Base-by-base conservation (phyloP, 306 rosid genomes). In the Medicago lupulina region DNA sequence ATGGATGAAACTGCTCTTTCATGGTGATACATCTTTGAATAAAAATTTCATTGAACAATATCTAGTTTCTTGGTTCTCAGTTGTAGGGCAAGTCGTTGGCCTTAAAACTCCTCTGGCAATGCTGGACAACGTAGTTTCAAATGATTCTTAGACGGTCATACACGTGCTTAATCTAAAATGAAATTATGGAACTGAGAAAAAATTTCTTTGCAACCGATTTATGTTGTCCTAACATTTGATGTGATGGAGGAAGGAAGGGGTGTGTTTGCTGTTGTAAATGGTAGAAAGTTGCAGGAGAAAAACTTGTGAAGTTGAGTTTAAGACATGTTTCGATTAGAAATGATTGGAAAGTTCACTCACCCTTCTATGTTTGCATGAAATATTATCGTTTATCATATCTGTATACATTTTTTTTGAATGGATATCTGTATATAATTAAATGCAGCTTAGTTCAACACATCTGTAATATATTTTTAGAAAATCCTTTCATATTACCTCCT, bases 1-100 rank as follows among this genome's bases (percentile, higher is more conserved):
- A 44, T 93, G 97, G 98, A 87, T 93, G 94, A 94, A 91, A 88
- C 82, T 91, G 70, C 93, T 94, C 61, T 86, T 79, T 28, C 53
- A 41, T 38, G 49, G 77, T 49, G 86, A 82, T 43, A 36, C 80
- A 69, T 79, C 78, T 62, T 11, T 19, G 85, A 80, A 82, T 15
- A 78, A 69, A 60, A 82, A 61, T 11, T 87, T 21, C n/a, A 54
- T 82, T 31, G 87, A 88, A 63, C 87, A 63, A 18, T 91, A 91
- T 70, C 69, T 93, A 39, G 77, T 84, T 74, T 86, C 97, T 16
- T 91, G 97, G 98, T 87, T 93, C 81, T 88, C 97, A 0, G 93
- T 93, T 58, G 83, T 89, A 58, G 98, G 97, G 54, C 96, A 91
- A 89, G 91, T 88, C 12, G 75, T 88, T 72, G 98, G 96, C 60